phyloP scores from a whole-genome alignment of 2,329 filamentous ascomycete species.

The Immersiporthe knoxdaviesiana region DNA sequence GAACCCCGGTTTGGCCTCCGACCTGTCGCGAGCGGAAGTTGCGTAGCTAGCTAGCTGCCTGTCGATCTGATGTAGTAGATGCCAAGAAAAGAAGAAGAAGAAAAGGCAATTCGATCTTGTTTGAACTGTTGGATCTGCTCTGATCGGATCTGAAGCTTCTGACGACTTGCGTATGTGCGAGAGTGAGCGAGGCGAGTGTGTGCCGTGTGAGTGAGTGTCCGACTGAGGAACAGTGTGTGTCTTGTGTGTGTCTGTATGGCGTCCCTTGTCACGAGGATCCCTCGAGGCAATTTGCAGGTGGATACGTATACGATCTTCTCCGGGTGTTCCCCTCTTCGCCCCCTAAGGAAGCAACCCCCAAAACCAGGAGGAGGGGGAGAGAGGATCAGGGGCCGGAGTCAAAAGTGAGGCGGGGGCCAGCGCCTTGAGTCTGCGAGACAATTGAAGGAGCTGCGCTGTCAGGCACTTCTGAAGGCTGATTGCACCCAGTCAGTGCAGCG shows the following conservation, averaged over 20 bases:
- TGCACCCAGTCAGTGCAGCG: conserved; percentile 8
- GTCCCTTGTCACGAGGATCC: neutral
- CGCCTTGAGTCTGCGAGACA: conserved; percentile 20
- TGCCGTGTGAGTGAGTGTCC: neutral
- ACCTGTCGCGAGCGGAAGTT: conserved; percentile 15
- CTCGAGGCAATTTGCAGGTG: conserved; percentile 1
- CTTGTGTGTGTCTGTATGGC: neutral
- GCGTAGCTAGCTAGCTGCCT: conserved; percentile 17
- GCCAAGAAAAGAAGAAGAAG: too few relatives aligned
- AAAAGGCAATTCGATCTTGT: conserved; percentile 23
- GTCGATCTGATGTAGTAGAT: conserved; percentile 21
- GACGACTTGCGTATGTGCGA: neutral
- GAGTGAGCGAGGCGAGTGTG: neutral
- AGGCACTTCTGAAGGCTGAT: conserved; percentile 15
- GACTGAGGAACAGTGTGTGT: neutral
- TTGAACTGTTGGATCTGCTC: neutral
- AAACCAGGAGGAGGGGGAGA: neutral
- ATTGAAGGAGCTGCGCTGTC: conserved; percentile 3
- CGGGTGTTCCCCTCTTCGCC: neutral
- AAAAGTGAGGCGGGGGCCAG: neutral
- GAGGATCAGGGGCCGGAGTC: conserved; percentile 19
- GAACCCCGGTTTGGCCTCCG: conserved; percentile 10
- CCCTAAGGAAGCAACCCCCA: neutral
- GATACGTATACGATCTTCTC: conserved; percentile 21
- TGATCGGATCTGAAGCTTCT: neutral